Percentiles rank a stretch among this genome's conserved stretches.
Evolutionary conservation across 164 flowering plant genomes (phyloP).

Genomic region (Stephania yunnanensis): DNA sequence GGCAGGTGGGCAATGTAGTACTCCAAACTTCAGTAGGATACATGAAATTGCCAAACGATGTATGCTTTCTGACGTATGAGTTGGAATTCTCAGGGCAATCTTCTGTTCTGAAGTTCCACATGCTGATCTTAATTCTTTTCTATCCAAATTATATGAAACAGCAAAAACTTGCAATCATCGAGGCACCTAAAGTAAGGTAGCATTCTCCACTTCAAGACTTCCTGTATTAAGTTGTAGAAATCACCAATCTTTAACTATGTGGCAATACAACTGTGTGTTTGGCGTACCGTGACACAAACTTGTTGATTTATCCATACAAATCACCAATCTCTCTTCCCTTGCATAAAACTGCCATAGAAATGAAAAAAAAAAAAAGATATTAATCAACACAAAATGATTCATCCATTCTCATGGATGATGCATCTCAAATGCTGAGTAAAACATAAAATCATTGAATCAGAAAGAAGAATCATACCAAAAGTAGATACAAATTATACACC

Average conservation of each 20-base stretch:
- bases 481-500: neutral
- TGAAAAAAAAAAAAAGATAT: neutral
- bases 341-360: neutral
- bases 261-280: neutral
- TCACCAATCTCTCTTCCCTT: neutral
- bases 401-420: neutral
- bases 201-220: neutral
- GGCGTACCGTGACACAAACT: neutral
- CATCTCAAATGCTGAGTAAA: neutral
- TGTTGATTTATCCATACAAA: neutral
- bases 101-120: neutral
- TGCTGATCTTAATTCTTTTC: neutral
- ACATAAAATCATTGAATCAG: too few relatives aligned
- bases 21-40: slow-evolving; percentile 4
- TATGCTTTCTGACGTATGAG: slow-evolving; percentile 1
- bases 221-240: neutral
- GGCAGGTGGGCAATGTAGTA: neutral
- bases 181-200: neutral
- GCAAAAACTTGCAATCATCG: neutral
- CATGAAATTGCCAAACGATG: neutral
- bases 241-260: neutral
- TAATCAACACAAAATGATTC: neutral
- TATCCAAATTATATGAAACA: neutral
- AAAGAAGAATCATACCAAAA: too few relatives aligned
- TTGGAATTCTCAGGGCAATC: neutral